Base-by-base conservation (phyloP, 176 grass and related monocot species). In the Poa pratensis region DNA sequence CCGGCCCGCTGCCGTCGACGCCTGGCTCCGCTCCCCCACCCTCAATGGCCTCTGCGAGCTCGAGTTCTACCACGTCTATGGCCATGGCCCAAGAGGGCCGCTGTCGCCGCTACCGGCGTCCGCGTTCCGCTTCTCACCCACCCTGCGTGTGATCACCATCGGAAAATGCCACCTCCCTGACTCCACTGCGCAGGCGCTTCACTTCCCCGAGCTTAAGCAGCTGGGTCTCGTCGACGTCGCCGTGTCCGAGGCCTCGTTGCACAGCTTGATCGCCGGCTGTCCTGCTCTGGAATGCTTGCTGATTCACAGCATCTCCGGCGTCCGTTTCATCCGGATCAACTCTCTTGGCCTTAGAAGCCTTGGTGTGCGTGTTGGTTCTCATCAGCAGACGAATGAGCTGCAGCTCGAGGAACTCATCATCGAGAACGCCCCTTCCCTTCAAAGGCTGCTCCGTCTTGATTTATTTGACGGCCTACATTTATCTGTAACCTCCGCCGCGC, bases 91-190 rank as follows among this genome's bases (percentile, higher is more conserved):
- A 12, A 5, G 10, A 30, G 13, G 5, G 69, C 40, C 22, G 23
- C 11, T 27, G 53, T 17, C 7, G 13, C 39, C 89, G 52, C 87
- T 69, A 0, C 76, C 75, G 9, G 68, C 78, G 13, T 73, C 82
- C 5, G 63, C 69, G 23, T 88, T 92, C 49, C 87, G 73, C 18
- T 74, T 75, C 82, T 84, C 26, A 1, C 11, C 26, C 19, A 50
- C 24, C 18, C 70, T 84, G 11, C 19, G 35, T 0, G 68, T 73
- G 5, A 43, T 12, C 3, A 82, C 68, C 34, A 26, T 84, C 42
- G 0, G 42, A 9, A 11, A 24, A 18, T 84, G 57, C 20, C 3
- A 37, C 9, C 24, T 83, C 54, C 26, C 4, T 0, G 26, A 62
- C 18, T 2, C 7, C 17, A 22, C 1, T 0, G 24, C 28, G 0